Percentiles rank a stretch among this genome's conserved stretches.
Conservation (phyloP, 2,329 filamentous ascomycete species). For the Metarhizium anisopliae region DNA sequence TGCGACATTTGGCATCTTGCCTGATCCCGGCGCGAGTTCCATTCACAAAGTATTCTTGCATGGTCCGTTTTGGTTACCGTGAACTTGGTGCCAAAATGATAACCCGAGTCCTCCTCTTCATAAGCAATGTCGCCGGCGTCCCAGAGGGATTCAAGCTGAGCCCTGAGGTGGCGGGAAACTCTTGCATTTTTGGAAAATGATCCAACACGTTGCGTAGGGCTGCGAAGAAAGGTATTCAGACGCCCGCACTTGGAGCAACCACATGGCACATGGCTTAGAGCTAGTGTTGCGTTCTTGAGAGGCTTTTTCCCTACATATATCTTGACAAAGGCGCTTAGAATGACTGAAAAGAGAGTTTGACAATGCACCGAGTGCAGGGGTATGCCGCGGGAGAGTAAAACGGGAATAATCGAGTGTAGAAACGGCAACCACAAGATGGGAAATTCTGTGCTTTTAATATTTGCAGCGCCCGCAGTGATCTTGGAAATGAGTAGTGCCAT, state of each 20-base stretch:
- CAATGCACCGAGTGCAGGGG: slow-evolving; percentile 11
- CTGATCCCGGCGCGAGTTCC: neutral
- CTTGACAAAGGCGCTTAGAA: slow-evolving; percentile 14
- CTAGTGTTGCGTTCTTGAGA: neutral
- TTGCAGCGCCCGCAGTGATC: slow-evolving; percentile 7
- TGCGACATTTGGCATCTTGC: neutral
- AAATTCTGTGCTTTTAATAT: slow-evolving; percentile 11
- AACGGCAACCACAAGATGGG: slow-evolving; percentile 21
- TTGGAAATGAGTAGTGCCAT: slow-evolving; percentile 11
- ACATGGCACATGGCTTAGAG: slow-evolving; percentile 9
- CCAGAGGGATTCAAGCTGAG: too few species aligned
- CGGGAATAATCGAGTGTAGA: slow-evolving; percentile 12
- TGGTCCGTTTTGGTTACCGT: slow-evolving; percentile 16
- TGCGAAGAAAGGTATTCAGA: slow-evolving; percentile 18
- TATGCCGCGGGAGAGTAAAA: slow-evolving; percentile 7
- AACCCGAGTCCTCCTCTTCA: too few species aligned
- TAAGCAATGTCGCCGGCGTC: too few species aligned
- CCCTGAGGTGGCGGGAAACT: too few species aligned
- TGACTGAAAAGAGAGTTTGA: slow-evolving; percentile 13
- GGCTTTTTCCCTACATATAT: slow-evolving; percentile 15
- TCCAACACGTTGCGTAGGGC: too few species aligned
- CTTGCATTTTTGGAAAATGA: too few species aligned
- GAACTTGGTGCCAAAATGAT: slow-evolving; percentile 1
- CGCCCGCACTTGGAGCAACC: slow-evolving; percentile 14
- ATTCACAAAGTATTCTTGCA: slow-evolving; percentile 3